These are phyloP conservation scores for Talaromyces sp. DNA, from an alignment of 2,329 filamentous ascomycete species.

Conservation along the genomic window DNA sequence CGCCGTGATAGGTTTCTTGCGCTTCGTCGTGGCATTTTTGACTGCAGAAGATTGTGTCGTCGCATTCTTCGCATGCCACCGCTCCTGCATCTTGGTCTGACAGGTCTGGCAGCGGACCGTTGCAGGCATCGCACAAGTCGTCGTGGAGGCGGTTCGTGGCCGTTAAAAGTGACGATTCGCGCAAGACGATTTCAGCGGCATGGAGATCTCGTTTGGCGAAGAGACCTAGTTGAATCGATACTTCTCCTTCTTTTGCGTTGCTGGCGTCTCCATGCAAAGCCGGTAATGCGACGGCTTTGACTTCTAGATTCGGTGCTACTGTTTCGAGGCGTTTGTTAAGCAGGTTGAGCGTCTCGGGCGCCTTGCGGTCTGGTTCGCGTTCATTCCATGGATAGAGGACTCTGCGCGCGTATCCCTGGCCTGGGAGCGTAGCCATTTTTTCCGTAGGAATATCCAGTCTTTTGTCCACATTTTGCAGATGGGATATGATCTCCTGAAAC, in stretches of 20 bases:
- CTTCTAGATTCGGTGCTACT: constrained; percentile 77
- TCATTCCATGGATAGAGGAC: constrained; percentile 63
- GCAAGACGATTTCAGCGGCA: constrained; percentile 71
- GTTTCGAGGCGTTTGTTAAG: constrained; percentile 67
- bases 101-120: constrained; percentile 64
- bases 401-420: constrained; percentile 44
- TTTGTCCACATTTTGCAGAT: neutral
- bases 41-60: constrained; percentile 60
- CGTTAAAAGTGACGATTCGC: constrained; percentile 81
- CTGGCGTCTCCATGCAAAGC: constrained; percentile 51
- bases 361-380: constrained; percentile 57
- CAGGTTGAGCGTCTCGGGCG: constrained; percentile 55
- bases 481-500: constrained; percentile 3
- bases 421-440: constrained; percentile 28
- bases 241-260: constrained; percentile 31
- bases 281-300: constrained; percentile 72
- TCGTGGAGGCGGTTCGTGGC: constrained; percentile 87
- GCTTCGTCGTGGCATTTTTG: constrained; percentile 55
- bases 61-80: constrained; percentile 53
- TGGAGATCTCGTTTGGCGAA: constrained; percentile 80
- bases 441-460: neutral
- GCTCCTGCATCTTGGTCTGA: constrained; percentile 28
- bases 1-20: constrained; percentile 55
- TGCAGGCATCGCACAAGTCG: constrained; percentile 84
- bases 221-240: constrained; percentile 73